phyloP scores from a whole-genome alignment of 2,329 filamentous ascomycete species.

The Stylonectria norvegica region DNA sequence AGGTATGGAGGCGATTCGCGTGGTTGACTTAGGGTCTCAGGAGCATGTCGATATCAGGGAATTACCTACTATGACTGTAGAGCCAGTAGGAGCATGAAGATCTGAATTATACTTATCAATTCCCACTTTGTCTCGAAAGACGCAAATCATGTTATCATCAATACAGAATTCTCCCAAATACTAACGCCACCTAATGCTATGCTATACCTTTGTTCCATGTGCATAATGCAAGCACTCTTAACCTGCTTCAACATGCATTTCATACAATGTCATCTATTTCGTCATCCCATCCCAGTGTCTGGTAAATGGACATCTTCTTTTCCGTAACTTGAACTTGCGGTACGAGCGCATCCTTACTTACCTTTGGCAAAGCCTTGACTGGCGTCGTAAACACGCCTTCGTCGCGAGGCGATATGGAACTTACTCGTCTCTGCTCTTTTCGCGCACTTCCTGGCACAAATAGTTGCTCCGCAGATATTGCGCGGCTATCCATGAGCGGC shows the following conservation, averaged over 20 bases:
- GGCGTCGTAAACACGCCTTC: slow-evolving; percentile 39
- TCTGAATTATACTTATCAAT: background rate
- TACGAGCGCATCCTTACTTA: slow-evolving; percentile 7
- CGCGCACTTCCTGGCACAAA: slow-evolving; percentile 12
- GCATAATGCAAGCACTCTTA: slow-evolving; percentile 19
- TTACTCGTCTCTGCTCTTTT: slow-evolving; percentile 16
- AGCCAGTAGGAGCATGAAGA: slow-evolving; percentile 29
- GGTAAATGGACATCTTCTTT: slow-evolving; percentile 47
- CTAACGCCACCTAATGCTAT: slow-evolving; percentile 24
- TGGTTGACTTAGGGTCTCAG: slow-evolving; percentile 69
- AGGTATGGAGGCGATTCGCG: slow-evolving; percentile 66
- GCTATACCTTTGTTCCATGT: slow-evolving; percentile 15
- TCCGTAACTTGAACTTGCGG: slow-evolving; percentile 13
- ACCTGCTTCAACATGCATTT: slow-evolving; percentile 23
- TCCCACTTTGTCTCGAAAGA: slow-evolving; percentile 17
- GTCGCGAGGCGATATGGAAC: slow-evolving; percentile 12
- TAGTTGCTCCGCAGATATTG: slow-evolving; percentile 11
- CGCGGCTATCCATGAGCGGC: slow-evolving; percentile 29
- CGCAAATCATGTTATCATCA: slow-evolving; percentile 22
- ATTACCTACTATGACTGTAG: slow-evolving; percentile 64
- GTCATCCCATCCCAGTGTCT: slow-evolving; percentile 57
- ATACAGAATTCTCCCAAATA: slow-evolving; percentile 18
- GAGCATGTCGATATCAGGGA: slow-evolving; percentile 76
- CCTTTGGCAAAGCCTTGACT: slow-evolving; percentile 28
- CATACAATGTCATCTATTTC: slow-evolving; percentile 48